Evolutionary conservation across 1,284 basidiomycete genomes (phyloP).

Genomic region (Fistulina hepatica): DNA sequence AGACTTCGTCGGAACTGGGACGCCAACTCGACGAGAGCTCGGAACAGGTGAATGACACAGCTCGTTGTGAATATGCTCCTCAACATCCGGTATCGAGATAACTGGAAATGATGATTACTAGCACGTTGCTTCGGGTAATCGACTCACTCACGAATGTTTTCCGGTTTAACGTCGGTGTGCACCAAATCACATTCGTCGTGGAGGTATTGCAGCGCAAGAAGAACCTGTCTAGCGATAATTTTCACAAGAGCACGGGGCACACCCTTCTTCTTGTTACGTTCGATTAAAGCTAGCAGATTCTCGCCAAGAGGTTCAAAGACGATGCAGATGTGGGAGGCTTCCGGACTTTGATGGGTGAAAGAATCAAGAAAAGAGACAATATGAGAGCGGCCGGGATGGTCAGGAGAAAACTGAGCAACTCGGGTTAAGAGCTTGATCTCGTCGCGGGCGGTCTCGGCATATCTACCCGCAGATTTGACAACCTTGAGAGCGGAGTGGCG

Average conservation of each 20-base stretch:
- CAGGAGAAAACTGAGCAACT: slow-evolving; percentile 61
- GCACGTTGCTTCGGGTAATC: too few species aligned
- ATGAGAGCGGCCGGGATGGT: slow-evolving; percentile 57
- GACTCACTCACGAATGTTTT: slow-evolving; percentile 88
- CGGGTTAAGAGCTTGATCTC: slow-evolving; percentile 82
- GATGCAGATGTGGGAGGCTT: slow-evolving; percentile 77
- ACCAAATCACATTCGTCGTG: slow-evolving; percentile 85
- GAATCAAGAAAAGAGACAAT: slow-evolving; percentile 85
- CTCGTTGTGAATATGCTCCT: slow-evolving; percentile 57
- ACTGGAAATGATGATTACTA: slow-evolving; percentile 46
- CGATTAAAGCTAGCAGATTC: slow-evolving; percentile 75
- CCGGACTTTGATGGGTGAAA: slow-evolving; percentile 57
- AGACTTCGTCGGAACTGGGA: slow-evolving; percentile 45
- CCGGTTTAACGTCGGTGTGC: slow-evolving; percentile 85
- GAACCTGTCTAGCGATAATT: slow-evolving; percentile 72
- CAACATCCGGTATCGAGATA: slow-evolving; percentile 67
- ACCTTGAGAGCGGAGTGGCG: slow-evolving; percentile 84
- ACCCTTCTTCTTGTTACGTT: slow-evolving; percentile 79
- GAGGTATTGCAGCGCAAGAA: slow-evolving; percentile 84
- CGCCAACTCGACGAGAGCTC: slow-evolving; percentile 57
- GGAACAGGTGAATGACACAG: slow-evolving; percentile 55
- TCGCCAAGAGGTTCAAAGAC: slow-evolving; percentile 89
- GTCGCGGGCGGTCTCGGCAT: slow-evolving; percentile 83
- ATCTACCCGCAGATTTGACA: slow-evolving; percentile 79
- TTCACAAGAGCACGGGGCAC: slow-evolving; percentile 74